Evolutionary conservation across 768 basidiomycete genomes (phyloP), one percentile per base, ranked within the genome.

Genomic region (Tricholomella constricta): DNA sequence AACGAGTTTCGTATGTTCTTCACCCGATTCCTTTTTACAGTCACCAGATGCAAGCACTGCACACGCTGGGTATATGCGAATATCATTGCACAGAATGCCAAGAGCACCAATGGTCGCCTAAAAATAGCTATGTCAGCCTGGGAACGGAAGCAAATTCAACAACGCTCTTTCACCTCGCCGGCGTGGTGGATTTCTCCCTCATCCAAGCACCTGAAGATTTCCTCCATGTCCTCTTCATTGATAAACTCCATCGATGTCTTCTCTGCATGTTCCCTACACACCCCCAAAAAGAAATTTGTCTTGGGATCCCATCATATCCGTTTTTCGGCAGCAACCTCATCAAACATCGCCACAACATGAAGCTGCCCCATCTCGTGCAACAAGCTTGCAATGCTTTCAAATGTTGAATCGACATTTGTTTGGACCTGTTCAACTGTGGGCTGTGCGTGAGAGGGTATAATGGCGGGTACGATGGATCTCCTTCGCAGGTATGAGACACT

Each of bases 61-160:
- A 4, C 63, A 56, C 9, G 59, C 67, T 45, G 62, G 32, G 44
- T 70, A 70, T 1, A 70, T 41, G 0, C 62, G 48, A 32, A 56
- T 48, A 10, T 71, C 54, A 2, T 65, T 52, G 51, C 60, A 57
- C 2, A 71, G 53, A 14, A 67, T 38, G 0, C 70, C 69, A 2
- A 70, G n/a, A 0, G 67, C 65, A 3, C 54, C 61, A 34, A 69
- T 54, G 2, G 67, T 64, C 4, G 65, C 64, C 62, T 69, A 61
- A 51, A 52, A 57, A 54, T 56, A 59, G 54, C 53, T 46, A 25
- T 12, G 35, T 35, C 34, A 43, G 17, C 45, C 29, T 41, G 52
- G 22, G 38, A 49, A 17, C 6, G 31, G 3, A 4, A 34, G 4
- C 10, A 35, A 4, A 10, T 22, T 38, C 25, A 38, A 49, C 3